A percentile compares a stretch with the other conserved stretches of the same genome.
These are phyloP conservation scores for Bryopsis sp. DNA, from an alignment of 139 green algal genomes.

Conservation along the genomic window DNA sequence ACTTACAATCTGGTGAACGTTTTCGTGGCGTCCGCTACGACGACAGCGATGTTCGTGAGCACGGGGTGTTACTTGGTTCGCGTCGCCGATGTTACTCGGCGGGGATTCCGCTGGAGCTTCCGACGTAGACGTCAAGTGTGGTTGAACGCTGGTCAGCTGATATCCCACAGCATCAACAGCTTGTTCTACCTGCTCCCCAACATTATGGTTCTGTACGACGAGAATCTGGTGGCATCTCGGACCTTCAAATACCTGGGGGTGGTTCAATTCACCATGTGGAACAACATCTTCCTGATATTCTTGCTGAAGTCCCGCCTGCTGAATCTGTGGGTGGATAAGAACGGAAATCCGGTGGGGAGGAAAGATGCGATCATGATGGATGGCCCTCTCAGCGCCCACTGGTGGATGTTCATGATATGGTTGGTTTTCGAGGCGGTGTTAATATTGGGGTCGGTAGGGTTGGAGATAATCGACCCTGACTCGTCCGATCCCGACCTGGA, in stretches of 20 bases:
- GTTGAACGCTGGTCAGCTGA: neutral
- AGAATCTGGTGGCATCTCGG: constrained; percentile 19
- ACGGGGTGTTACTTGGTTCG: neutral
- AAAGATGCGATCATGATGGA: too few species aligned
- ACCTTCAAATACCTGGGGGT: constrained; percentile 20
- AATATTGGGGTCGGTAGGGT: too few species aligned
- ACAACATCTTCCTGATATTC: constrained; percentile 29
- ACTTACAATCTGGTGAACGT: neutral
- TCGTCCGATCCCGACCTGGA: too few species aligned
- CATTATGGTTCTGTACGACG: constrained; percentile 19
- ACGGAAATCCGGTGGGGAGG: too few species aligned
- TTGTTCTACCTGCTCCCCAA: constrained; percentile 27
- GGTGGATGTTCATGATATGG: too few species aligned
- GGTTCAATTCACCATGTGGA: constrained; percentile 26
- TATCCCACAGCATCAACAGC: constrained; percentile 24
- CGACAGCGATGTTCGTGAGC: neutral
- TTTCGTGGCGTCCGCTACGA: neutral
- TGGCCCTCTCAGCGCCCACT: too few species aligned
- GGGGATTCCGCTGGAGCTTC: neutral
- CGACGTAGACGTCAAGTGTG: too few species aligned
- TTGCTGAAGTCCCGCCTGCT: constrained; percentile 19
- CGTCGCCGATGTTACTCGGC: neutral
- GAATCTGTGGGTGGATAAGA: too few species aligned
- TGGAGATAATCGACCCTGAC: too few species aligned
- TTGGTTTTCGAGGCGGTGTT: too few species aligned